Evolutionary conservation across 2,329 filamentous ascomycete species (phyloP), one percentile per base, ranked within the genome.

Genomic region (Pyrenochaeta sp.): DNA sequence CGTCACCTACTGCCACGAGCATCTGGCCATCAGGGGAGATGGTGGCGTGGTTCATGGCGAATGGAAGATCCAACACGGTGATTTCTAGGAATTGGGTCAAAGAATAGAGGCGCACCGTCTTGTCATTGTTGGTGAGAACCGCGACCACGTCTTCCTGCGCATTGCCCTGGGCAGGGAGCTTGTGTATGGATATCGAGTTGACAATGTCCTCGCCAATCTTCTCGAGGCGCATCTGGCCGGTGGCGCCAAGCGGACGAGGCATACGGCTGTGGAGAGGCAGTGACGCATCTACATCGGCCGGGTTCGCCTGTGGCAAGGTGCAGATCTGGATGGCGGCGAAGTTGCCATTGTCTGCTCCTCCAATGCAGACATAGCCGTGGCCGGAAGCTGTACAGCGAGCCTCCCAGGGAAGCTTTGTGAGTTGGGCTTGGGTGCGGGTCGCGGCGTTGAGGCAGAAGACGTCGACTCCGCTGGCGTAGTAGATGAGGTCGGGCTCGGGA

Each of bases 11-110:
- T 2, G 91, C 89, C 5, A 92, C 81, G 14, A 97, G 78, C 8
- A 93, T 74, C 14, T 80, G 82, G 1, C 92, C 93, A 66, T 96
- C 88, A 0, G 93, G 94, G 6, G 93, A 96, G 38, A 99, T 86
- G n/a, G 92, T 84, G 22, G 92, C 90, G 63, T 95, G 90, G 62
- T 99, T 99, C 75, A 97, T 93, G 53, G 86, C 88, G 65, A 93
- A 88, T 4, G 89, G 87, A 53, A 96, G 87, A 3, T 82, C 79
- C 39, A 96, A 75, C 29, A 85, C 80, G 41, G 89, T 84, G 15
- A 95, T 73, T 23, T 87, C 78, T 47, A 88, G 78, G 10, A 84
- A 82, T 38, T 86, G 82, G 19, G 82, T 77, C 14, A 97, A 76
- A 35, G 86, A 88, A 65, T 95, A 90, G n/a, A 96, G 75, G 19